A percentile compares a stretch with the other conserved stretches of the same genome.
phyloP scores from a whole-genome alignment of 139 green algal species.

The Chlorella sp. region DNA sequence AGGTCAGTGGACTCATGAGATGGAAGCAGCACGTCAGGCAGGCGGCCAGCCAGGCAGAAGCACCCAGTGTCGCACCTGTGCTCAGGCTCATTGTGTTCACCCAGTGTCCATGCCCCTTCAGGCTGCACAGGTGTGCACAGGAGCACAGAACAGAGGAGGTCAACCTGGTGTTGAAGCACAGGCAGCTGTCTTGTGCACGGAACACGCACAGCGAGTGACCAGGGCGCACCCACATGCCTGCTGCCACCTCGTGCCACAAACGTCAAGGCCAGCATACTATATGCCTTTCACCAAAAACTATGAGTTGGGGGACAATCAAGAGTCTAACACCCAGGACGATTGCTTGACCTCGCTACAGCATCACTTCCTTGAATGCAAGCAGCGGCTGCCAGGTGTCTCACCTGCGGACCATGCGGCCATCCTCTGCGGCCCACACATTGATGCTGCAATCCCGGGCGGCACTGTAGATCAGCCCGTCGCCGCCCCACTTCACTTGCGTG shows the following conservation, averaged over 20 bases:
- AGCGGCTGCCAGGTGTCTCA: background rate
- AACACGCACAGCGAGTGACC: background rate
- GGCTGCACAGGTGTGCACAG: conserved; percentile 59
- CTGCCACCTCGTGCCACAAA: no score
- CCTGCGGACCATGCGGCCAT: conserved; percentile 81
- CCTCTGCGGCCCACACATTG: conserved; percentile 85
- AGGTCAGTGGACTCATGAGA: background rate
- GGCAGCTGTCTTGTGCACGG: background rate
- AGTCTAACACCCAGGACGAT: no score
- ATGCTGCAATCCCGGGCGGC: conserved; percentile 86
- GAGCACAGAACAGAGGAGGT: background rate
- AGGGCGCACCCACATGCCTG: no score
- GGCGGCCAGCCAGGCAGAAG: background rate
- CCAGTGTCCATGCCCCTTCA: conserved; percentile 97
- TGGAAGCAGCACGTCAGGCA: background rate
- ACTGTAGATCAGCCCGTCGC: conserved; percentile 94
- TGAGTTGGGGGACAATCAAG: no score
- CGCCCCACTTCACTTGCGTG: conserved; percentile 91
- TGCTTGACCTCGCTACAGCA: background rate
- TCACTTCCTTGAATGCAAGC: background rate
- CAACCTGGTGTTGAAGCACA: background rate
- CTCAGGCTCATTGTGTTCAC: conserved; percentile 97
- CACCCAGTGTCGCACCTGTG: conserved; percentile 31
- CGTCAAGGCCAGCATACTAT: no score
- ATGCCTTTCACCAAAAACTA: no score